Base-by-base conservation (phyloP, 1,284 basidiomycete species). In the Pulveroboletus ridleyi region DNA sequence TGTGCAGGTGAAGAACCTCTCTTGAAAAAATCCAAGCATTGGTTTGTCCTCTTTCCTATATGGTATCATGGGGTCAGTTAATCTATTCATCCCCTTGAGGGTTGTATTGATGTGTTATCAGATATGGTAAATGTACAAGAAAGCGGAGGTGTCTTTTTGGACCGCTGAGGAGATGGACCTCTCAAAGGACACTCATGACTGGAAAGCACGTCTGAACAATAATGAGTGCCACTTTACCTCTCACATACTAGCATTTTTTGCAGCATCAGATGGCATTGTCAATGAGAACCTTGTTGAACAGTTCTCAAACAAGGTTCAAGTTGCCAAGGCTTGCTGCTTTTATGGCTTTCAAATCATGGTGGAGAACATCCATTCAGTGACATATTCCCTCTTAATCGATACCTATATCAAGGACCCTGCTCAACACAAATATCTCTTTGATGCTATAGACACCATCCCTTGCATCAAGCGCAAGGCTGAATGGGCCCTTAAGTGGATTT, bases 331-430 rank as follows among this genome's bases (percentile, higher is more conserved):
- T 17, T 94, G 96, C 49, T 98, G 94, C 79, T 99, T 99, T 83
- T 99, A 99, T 77, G 97, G 97, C 23, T 99, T 99, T 86, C 97
- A 99, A 77, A 97, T 99, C 77, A 99, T 98, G 96, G 99, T 98
- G 94, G 97, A 99, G 79, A 96, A 96, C 78, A 91, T 96, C 59
- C 95, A 96, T 79, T 97, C 96, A 6, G 97, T 99, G 80, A 97
- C 96, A 2, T 98, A 99, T 81, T 99, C 97, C 9, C 91, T 99
- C 54, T 90, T 99, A 72, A 98, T 99, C 78, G 95, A 99, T 81
- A 95, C 96, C 14, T 98, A 98, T 78, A 96, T 99, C 81, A 95
- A 95, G 77, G 97, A 99, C 72, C 82, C 90, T 17, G 84, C 81
- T 22, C 87, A 96, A 77, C 90, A 95, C 63, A 89, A 92, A 66